These are phyloP conservation scores for Psilocybe mexicana DNA, from an alignment of 1,284 basidiomycete species.

Conservation along the genomic window DNA sequence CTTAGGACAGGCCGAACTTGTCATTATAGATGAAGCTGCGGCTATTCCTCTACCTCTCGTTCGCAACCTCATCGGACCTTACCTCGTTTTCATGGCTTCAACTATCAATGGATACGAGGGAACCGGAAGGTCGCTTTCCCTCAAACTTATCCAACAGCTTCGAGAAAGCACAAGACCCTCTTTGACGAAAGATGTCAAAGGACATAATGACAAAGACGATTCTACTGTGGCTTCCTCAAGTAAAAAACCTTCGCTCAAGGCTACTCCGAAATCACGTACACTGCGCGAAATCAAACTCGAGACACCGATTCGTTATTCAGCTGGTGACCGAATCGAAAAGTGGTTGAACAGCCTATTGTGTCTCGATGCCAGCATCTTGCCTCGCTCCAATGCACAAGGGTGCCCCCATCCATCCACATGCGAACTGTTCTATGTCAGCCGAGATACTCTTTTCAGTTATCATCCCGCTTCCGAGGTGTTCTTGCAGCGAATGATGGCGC, in stretches of 20 bases:
- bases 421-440: slow-evolving; percentile 93
- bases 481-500: slow-evolving; percentile 96
- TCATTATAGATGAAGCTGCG: slow-evolving; percentile 98
- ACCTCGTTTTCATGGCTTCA: slow-evolving; percentile 97
- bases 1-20: slow-evolving; percentile 95
- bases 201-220: slow-evolving; percentile 43
- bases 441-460: slow-evolving; percentile 96
- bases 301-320: slow-evolving; percentile 91
- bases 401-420: slow-evolving; percentile 94
- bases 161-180: slow-evolving; percentile 84
- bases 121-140: slow-evolving; percentile 93
- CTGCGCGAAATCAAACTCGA: slow-evolving; percentile 95
- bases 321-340: slow-evolving; percentile 88
- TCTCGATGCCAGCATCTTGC: slow-evolving; percentile 84
- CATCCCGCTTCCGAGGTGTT: slow-evolving; percentile 97
- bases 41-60: slow-evolving; percentile 97
- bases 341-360: slow-evolving; percentile 95
- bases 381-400: slow-evolving; percentile 66
- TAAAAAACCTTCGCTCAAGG: slow-evolving; percentile 53
- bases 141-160: slow-evolving; percentile 97
- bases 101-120: slow-evolving; percentile 99
- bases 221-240: slow-evolving; percentile 44
- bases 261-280: slow-evolving; percentile 70
- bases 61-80: slow-evolving; percentile 93
- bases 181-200: slow-evolving; percentile 56